Percentiles rank a stretch among this genome's conserved stretches.
These are phyloP conservation scores for Zygosaccharomyces gambellarensis DNA, from an alignment of 805 yeast genomes.

Conservation along the genomic window DNA sequence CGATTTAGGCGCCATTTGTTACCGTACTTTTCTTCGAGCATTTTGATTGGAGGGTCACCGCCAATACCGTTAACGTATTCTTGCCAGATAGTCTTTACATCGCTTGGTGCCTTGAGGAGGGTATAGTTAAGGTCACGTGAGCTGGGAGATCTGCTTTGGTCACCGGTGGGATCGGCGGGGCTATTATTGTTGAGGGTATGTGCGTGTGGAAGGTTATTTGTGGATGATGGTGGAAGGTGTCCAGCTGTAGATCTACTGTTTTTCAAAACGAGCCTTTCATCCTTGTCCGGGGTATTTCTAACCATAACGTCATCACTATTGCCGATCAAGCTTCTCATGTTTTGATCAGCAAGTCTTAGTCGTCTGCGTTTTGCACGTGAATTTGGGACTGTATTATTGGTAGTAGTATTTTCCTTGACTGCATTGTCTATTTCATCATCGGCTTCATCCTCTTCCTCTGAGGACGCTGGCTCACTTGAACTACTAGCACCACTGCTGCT, in stretches of 20 bases:
- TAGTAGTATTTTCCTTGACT: not conserved
- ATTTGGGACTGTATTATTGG: not conserved
- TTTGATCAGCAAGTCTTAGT: not conserved
- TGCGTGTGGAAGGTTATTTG: not conserved
- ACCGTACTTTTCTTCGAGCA: conserved; percentile 39
- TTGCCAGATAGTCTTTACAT: conserved; percentile 36
- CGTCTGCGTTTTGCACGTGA: conserved; percentile 1
- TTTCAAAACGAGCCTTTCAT: conserved; percentile 6
- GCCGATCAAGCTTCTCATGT: not conserved
- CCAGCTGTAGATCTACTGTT: conserved; percentile 1
- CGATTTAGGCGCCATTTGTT: conserved; percentile 40
- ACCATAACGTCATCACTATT: not conserved
- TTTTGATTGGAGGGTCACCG: conserved; percentile 39
- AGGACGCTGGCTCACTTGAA: conserved; percentile 15
- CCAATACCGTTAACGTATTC: conserved; percentile 40
- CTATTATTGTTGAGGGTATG: not conserved
- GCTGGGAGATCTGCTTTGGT: not conserved
- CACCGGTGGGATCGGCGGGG: not conserved
- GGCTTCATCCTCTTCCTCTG: conserved; percentile 16
- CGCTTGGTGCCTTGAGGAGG: conserved; percentile 33
- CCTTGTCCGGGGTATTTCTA: not conserved
- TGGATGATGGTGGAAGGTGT: not conserved
- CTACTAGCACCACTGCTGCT: conserved; percentile 8
- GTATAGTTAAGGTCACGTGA: conserved; percentile 23
- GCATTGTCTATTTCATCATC: conserved; percentile 13